Base-by-base conservation (phyloP, 2,329 filamentous ascomycete genomes). In the Graphilbum ipis-grandicollis region DNA sequence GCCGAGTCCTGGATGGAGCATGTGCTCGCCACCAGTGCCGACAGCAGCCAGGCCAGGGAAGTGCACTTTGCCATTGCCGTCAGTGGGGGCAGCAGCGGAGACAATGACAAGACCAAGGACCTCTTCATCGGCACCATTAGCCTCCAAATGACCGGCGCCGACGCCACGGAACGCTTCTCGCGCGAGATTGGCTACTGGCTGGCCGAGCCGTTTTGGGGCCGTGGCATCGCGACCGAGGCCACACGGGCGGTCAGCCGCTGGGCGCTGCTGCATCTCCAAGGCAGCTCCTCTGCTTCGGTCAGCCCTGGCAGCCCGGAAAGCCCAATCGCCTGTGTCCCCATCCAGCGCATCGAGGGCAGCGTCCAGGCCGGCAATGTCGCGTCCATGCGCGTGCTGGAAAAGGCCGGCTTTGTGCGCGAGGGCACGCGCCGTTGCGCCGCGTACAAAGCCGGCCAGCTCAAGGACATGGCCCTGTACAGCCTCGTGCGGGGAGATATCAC, bases 171-270 rank as follows among this genome's bases (percentile, higher is more conserved):
- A 40, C 55, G 53, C 43, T 52, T 55, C 34, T 62, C 56, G 4
- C 56, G 56, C 47, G 62, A 68, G 50, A 7, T 70, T 1, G 66
- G 65, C 5, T 71, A 69, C 51, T 68, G 59, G 56, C 29, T 65
- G 19, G 57, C 52, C 1, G 52, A 50, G 28, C 44, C 49, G 10
- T 49, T 53, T 34, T 65, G 65, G 65, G 62, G 65, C 1, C 54
- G 52, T 22, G 66, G 66, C 1, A 55, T 63, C 39, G 56, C 53
- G 38, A 58, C 53, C 1, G 61, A 59, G 42, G 62, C 56, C 13
- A 39, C 56, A 3, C 33, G 22, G 3, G 61, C 43, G 2, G 57
- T 67, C 35, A 46, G 50, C 14, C 46, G 44, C 19, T 70, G 64
- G 62, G 51, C 55, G n/a, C n/a, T n/a, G n/a, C n/a, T n/a, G n/a